phyloP scores from a whole-genome alignment of 2,329 filamentous ascomycete genomes.

The Colletotrichum filicis region DNA sequence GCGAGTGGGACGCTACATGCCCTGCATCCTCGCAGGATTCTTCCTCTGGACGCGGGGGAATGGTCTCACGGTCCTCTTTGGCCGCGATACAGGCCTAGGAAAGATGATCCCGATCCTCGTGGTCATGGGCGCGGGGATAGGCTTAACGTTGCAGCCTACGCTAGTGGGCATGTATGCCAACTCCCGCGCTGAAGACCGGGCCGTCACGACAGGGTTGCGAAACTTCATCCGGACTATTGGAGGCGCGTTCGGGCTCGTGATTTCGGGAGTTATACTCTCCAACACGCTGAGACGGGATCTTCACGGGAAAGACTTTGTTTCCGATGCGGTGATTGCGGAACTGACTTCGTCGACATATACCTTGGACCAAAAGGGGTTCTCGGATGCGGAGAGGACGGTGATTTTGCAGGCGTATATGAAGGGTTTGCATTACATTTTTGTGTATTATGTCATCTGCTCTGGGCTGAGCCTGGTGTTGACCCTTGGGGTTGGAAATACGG shows the following conservation, averaged over 20 bases:
- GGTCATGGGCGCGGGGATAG: slow-evolving; percentile 47
- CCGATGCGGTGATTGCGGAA: slow-evolving; percentile 36
- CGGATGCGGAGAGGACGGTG: slow-evolving; percentile 29
- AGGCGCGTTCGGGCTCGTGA: slow-evolving; percentile 47
- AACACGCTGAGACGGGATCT: slow-evolving; percentile 40
- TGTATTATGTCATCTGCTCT: slow-evolving; percentile 38
- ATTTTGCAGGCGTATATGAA: slow-evolving; percentile 43
- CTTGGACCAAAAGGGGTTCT: slow-evolving; percentile 36
- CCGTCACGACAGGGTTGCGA: slow-evolving; percentile 50
- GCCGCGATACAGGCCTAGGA: slow-evolving; percentile 39
- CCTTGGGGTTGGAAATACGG: slow-evolving; percentile 38
- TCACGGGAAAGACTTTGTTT: slow-evolving; percentile 11
- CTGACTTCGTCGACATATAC: slow-evolving; percentile 41
- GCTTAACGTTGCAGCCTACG: slow-evolving; percentile 49
- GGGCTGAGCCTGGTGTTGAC: slow-evolving; percentile 36
- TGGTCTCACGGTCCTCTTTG: slow-evolving; percentile 43
- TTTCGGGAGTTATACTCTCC: slow-evolving; percentile 45
- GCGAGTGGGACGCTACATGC: slow-evolving; percentile 42
- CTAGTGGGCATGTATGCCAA: slow-evolving; percentile 51
- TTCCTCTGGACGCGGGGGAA: slow-evolving; percentile 48
- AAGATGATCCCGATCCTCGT: slow-evolving; percentile 45
- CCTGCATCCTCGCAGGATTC: slow-evolving; percentile 45
- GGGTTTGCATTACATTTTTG: slow-evolving; percentile 42
- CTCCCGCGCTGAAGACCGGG: slow-evolving; percentile 46
- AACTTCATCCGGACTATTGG: slow-evolving; percentile 51